These are phyloP conservation scores for Mortierella polycephala DNA, from an alignment of 371 early-diverging fungal species.

Conservation along the genomic window DNA sequence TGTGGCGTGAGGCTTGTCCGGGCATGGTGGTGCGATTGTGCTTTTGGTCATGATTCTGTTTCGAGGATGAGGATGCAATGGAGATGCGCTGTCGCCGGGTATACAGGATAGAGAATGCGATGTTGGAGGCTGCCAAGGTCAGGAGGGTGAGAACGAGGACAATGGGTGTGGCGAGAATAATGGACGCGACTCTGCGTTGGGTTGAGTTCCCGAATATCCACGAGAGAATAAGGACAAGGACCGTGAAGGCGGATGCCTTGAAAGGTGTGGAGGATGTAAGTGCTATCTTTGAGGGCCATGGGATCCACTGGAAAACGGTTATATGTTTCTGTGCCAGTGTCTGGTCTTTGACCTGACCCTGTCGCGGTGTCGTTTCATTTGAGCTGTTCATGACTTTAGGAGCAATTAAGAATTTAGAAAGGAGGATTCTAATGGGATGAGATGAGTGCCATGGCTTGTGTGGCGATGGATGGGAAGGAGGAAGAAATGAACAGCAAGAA, in stretches of 20 bases:
- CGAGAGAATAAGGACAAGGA: conserved; percentile 10
- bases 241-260: conserved; percentile 5
- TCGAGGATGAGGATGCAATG: conserved; percentile 1
- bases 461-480: neutral
- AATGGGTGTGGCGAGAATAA: conserved; percentile 35
- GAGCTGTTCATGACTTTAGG: too few relatives aligned
- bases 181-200: conserved; percentile 11
- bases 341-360: too few relatives aligned
- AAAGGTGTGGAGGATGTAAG: neutral
- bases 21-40: conserved; percentile 23
- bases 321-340: too few relatives aligned
- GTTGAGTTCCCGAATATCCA: conserved; percentile 28
- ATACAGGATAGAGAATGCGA: conserved; percentile 47
- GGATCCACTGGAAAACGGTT: too few relatives aligned
- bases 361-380: too few relatives aligned
- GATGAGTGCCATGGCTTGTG: too few relatives aligned
- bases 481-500: neutral
- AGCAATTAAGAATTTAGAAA: neutral
- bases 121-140: conserved; percentile 36
- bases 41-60: conserved; percentile 3
- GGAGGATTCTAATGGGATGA: neutral
- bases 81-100: conserved; percentile 19
- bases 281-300: too few relatives aligned
- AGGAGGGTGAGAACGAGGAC: conserved; percentile 28
- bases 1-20: conserved; percentile 28